Percentiles rank a stretch among this genome's conserved stretches.
phyloP scores from a whole-genome alignment of 225 moss, liverwort and hornwort species.

The Pleurozium schreberi region DNA sequence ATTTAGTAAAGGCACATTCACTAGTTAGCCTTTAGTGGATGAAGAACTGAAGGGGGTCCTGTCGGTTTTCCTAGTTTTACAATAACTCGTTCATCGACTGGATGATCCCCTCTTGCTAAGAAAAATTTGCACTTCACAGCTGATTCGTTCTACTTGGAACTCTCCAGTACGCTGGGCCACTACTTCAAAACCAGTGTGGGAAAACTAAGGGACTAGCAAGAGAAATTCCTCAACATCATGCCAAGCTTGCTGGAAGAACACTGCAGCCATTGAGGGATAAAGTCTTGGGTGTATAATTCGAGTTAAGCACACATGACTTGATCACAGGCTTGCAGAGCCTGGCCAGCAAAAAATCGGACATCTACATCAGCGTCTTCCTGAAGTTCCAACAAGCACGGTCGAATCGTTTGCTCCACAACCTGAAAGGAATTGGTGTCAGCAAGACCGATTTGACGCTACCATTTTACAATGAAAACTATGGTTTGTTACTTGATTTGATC shows the following conservation, averaged over 20 bases:
- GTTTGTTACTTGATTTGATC: not conserved
- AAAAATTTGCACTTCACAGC: conserved; percentile 26
- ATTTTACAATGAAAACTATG: not conserved
- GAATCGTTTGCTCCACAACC: conserved; percentile 97
- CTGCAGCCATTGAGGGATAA: conserved; percentile 1
- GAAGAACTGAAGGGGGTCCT: conserved; percentile 19
- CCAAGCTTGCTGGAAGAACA: conserved; percentile 16
- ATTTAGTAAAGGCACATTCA: conserved; percentile 21
- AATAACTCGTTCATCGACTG: conserved; percentile 32
- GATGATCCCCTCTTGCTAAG: conserved; percentile 1
- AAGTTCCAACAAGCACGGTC: conserved; percentile 89
- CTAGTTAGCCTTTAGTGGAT: conserved; percentile 12
- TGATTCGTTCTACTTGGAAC: conserved; percentile 18
- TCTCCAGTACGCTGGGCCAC: conserved; percentile 2
- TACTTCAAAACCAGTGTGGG: conserved; percentile 15
- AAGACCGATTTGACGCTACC: not conserved
- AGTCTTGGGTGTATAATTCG: not conserved
- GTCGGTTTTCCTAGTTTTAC: conserved; percentile 36
- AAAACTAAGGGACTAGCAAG: conserved; percentile 16
- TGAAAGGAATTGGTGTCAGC: conserved; percentile 13
- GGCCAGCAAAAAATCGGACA: conserved; percentile 90
- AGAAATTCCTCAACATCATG: conserved; percentile 12
- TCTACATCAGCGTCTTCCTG: conserved; percentile 98
- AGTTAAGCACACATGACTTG: conserved; percentile 89
- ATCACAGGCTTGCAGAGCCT: conserved; percentile 96